These are phyloP conservation scores for Fraxinus sp. DNA, from an alignment of 305 asterid species.

Conservation along the genomic window DNA sequence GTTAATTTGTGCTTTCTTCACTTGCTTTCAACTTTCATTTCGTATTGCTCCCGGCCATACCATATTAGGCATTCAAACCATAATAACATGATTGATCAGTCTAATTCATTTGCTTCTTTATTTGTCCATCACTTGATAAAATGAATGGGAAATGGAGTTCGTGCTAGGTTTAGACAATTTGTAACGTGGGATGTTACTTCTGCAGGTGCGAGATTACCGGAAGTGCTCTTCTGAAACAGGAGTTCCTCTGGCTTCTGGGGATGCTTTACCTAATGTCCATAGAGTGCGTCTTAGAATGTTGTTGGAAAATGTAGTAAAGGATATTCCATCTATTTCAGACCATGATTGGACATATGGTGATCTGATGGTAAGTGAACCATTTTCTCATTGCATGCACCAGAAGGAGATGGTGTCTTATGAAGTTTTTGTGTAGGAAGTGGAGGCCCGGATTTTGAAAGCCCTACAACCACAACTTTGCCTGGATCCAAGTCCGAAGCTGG, in stretches of 20 bases:
- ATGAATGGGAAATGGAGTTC: slow-evolving; percentile 11
- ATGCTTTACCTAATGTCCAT: slow-evolving; percentile 53
- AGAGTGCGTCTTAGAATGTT: slow-evolving; percentile 81
- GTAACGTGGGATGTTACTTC: slow-evolving; percentile 14
- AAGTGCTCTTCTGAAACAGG: slow-evolving; percentile 63
- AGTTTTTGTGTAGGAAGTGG: slow-evolving; percentile 75
- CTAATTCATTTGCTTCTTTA: slow-evolving; percentile 12
- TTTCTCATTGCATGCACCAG: slow-evolving; percentile 20
- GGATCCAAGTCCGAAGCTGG: slow-evolving; percentile 74
- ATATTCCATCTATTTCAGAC: slow-evolving; percentile 79
- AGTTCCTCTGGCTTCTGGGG: slow-evolving; percentile 39
- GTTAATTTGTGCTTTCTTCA: neutral
- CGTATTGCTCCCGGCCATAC: neutral
- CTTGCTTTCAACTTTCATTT: neutral
- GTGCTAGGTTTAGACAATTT: slow-evolving; percentile 9
- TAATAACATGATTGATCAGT: neutral
- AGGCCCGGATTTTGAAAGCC: slow-evolving; percentile 88
- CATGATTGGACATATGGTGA: slow-evolving; percentile 96
- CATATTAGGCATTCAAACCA: neutral
- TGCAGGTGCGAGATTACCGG: slow-evolving; percentile 87
- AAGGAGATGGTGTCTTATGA: slow-evolving; percentile 27
- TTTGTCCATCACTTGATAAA: slow-evolving; percentile 12
- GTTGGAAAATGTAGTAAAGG: slow-evolving; percentile 89
- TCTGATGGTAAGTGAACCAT: slow-evolving; percentile 70
- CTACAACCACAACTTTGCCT: slow-evolving; percentile 84